Conservation (phyloP, 345 rosid genomes). For the Melastoma malabathricum region DNA sequence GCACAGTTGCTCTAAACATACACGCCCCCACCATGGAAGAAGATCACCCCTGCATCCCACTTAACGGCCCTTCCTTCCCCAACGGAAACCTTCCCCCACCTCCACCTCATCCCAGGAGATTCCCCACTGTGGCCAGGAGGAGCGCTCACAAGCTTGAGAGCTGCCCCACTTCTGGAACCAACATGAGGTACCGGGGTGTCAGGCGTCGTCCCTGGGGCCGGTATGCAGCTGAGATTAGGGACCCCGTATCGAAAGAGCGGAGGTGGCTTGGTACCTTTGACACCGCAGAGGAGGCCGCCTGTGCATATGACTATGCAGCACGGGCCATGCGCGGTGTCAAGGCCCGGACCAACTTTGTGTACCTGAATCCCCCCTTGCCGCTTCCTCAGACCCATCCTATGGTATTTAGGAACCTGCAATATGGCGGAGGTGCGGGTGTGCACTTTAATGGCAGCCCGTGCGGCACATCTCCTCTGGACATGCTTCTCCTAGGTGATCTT, state of each 20-base stretch:
- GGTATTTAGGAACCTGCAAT: background rate
- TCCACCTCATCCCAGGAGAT: no score
- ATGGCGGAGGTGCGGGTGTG: no score
- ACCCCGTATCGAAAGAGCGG: constrained; percentile 81
- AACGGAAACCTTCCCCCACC: no score
- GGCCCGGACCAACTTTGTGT: constrained; percentile 84
- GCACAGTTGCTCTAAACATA: no score
- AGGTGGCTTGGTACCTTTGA: constrained; percentile 97
- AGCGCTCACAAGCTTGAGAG: no score
- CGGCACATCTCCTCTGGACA: constrained; percentile 14
- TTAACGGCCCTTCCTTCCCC: no score
- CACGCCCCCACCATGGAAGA: no score
- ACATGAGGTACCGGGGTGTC: constrained; percentile 88
- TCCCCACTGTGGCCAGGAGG: no score
- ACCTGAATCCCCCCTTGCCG: constrained; percentile 19
- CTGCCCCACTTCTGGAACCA: constrained; percentile 2
- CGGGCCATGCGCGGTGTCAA: constrained; percentile 81
- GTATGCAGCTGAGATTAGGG: constrained; percentile 94
- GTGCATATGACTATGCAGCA: constrained; percentile 91
- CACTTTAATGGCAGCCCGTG: constrained; percentile 2
- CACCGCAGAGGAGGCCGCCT: constrained; percentile 97
- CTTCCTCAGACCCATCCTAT: background rate
- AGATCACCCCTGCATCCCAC: no score
- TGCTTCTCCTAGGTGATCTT: constrained; percentile 43
- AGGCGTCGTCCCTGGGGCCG: constrained; percentile 97